phyloP scores from a whole-genome alignment of 1,139 yeast species.

The Entelexis sorbosivorans region DNA sequence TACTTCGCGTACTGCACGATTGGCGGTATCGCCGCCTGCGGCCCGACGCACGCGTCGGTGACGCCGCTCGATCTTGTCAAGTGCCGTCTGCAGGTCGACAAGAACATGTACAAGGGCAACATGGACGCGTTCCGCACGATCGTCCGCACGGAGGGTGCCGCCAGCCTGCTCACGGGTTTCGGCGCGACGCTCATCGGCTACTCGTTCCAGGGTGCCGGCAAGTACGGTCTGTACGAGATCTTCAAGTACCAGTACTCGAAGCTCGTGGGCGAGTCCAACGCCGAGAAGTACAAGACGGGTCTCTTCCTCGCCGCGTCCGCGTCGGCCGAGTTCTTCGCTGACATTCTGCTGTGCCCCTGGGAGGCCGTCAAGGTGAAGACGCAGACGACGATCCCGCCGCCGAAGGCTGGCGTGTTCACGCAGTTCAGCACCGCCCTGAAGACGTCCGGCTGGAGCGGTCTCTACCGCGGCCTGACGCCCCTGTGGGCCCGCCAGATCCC shows the following conservation, averaged over 20 bases:
- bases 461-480: constrained; percentile 81
- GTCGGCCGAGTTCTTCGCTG: constrained; percentile 86
- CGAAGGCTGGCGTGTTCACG: constrained; percentile 48
- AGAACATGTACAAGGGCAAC: constrained; percentile 60
- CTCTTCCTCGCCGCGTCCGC: constrained; percentile 79
- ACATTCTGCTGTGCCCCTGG: constrained; percentile 77
- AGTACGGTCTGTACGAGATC: constrained; percentile 85
- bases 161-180: constrained; percentile 70
- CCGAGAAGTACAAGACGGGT: constrained; percentile 57
- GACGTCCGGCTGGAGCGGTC: constrained; percentile 52
- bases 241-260: constrained; percentile 71
- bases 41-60: constrained; percentile 87
- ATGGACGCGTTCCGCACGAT: constrained; percentile 69
- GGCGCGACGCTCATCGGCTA: constrained; percentile 90
- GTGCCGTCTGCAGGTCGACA: constrained; percentile 80
- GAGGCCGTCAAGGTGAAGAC: constrained; percentile 89
- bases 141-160: constrained; percentile 56
- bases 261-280: constrained; percentile 52
- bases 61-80: constrained; percentile 89
- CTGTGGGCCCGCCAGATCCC: constrained; percentile 94
- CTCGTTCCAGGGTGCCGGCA: constrained; percentile 91
- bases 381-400: constrained; percentile 85
- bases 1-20: constrained; percentile 75
- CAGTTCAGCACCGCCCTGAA: constrained; percentile 59
- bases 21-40: constrained; percentile 89